Evolutionary conservation across 495 filamentous ascomycete genomes (phyloP).

Genomic region (Xylaria grammica): DNA sequence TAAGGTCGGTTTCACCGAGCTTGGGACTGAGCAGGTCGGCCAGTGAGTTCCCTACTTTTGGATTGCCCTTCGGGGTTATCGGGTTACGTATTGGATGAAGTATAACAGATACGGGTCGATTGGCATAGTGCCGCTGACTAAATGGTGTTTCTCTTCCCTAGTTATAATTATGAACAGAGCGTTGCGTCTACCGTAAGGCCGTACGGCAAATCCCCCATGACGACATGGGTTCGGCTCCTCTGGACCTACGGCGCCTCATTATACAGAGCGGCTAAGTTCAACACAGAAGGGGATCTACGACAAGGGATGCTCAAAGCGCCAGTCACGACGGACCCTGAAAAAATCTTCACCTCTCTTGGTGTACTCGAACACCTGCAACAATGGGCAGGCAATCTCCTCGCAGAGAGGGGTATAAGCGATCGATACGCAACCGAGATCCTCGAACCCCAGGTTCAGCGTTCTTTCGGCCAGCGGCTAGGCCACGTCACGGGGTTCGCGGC

Average conservation of each 20-base stretch:
- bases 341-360: conserved; percentile 27
- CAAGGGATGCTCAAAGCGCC: conserved; percentile 22
- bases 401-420: conserved; percentile 25
- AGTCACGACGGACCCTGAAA: conserved; percentile 18
- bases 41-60: conserved; percentile 24
- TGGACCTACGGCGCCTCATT: conserved; percentile 24
- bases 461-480: conserved; percentile 38
- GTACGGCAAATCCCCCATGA: conserved; percentile 24
- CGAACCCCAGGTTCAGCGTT: conserved; percentile 55
- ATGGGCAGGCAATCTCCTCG: conserved; percentile 15
- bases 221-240: conserved; percentile 23
- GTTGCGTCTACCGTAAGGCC: conserved; percentile 25
- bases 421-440: conserved; percentile 41
- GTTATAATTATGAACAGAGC: conserved; percentile 19
- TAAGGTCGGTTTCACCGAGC: conserved; percentile 29
- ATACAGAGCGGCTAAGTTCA: conserved; percentile 11
- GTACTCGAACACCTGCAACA: conserved; percentile 22
- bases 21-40: conserved; percentile 27
- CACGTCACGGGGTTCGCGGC: conserved; percentile 25
- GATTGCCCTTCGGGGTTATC: neutral
- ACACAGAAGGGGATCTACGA: conserved; percentile 25
- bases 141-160: conserved; percentile 10
- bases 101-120: neutral
- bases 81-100: neutral
- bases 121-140: neutral